Base-by-base conservation (phyloP, 345 rosid species). In the Euphorbia pulcherrima region DNA sequence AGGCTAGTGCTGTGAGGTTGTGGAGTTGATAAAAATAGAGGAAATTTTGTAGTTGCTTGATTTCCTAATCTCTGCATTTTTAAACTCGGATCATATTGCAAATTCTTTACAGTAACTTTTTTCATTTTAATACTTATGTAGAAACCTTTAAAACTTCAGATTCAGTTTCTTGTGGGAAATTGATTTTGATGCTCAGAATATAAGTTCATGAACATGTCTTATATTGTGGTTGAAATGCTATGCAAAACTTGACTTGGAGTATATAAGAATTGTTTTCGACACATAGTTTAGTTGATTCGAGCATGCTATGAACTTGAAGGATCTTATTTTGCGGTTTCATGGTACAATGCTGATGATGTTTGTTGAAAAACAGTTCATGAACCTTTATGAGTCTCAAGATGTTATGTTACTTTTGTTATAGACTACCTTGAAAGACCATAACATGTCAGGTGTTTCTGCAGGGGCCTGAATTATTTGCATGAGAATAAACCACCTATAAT, bases 401-500 rank as follows among this genome's bases (percentile, higher is more conserved):
- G 13, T 62, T 1, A 16, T 46, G 33, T 30, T 48, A 11, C n/a
- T 26, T 10, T 8, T 33, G 37, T 47, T 8, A 10, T n/a, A 52
- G 30, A 55, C 14, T 26, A 55, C 50, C 50, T 6, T 62, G 68
- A 71, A 55, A 48, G 70, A 68, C 16, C 23, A 58, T 70, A 27
- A 69, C 55, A 53, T 46, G 6, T 47, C 12, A 57, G 69, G 14
- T 11, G 37, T 57, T 52, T 57, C 65, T 78, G 60, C 86, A 94
- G 97, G 91, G 99, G 99, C 74, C 82, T 94, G 92, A 90, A 80
- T 77, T 94, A 90, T 72, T 85, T 90, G 84, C 99, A 92, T 72
- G 95, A 90, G 82, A 88, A 85, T 69, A 87, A 79, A 80, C 97
- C 72, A 5, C 87, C 99, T 29, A 90, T 94, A 61, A 90, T 94